Evolutionary conservation across 2,329 filamentous ascomycete species (phyloP), one percentile per base, ranked within the genome.

Genomic region (Neoarthrinium moseri): DNA sequence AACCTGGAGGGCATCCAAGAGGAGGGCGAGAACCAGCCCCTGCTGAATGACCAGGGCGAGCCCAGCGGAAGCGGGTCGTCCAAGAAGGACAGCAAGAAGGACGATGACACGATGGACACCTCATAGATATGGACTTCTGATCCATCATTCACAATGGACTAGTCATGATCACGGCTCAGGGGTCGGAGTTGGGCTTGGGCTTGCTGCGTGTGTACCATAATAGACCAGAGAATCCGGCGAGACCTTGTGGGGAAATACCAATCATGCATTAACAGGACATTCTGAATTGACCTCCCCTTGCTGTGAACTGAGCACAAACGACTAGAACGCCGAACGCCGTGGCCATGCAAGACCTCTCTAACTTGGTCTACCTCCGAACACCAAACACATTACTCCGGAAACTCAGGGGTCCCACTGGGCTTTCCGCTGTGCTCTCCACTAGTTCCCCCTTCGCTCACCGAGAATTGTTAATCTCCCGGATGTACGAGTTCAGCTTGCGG

Each of bases 51-150:
- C 56, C 73, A 81, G 50, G 84, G 83, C 22, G 80, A 86, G 66
- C 73, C 82, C 15, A 85, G 84, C 58, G 81, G 81, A 43, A 81
- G 27, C 18, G 40, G 47, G 34, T 58, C 59, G 65, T 67, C 69
- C 51, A 66, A 57, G 61, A 74, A 60, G 62, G 75, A 77, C 57
- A 71, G 73, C 49, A 71, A 77, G 56, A 72, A 72, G 58, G 73
- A 77, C 58, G 74, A 74, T 37, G 89, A 94, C 68, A 91, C 87
- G 80, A 96, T 96, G 91, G 91, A 96, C 68, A 95, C 86, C 51
- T 90, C 89, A 69, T 91, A 77, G 73, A 49, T 32, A 36, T 34
- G 32, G 6, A 26, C 45, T 27, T 26, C n/a, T 11, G 12, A 8
- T 33, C 20, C 18, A 18, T 33, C 18, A 40, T 17, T 22, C 17